Base-by-base conservation (phyloP, 2,329 filamentous ascomycete species). In the Talaromyces atroroseus region DNA sequence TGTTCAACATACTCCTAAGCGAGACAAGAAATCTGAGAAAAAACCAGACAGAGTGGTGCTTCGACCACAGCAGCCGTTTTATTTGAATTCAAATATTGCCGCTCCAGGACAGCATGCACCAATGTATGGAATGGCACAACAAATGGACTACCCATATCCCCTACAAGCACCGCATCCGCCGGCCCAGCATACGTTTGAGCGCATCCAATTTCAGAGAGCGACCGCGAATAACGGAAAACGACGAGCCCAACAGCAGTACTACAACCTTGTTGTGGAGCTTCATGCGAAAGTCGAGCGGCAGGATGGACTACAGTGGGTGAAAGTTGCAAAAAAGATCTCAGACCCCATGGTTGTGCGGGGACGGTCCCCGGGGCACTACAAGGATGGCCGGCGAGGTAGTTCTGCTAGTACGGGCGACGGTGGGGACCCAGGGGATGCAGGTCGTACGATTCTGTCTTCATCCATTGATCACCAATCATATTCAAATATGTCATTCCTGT, bases 201-300 rank as follows among this genome's bases (percentile, higher is more conserved):
- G 92, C 11, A 94, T 96, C 52, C 91, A 96, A 65, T 96, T 96
- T 80, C 95, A 95, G 71, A 89, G 90, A 62, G 91, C 92, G 1
- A 96, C 91, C 0, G 90, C 90, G 23, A 96, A 96, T 75, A 96
- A 96, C 63, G 91, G 91, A 48, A 95, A 95, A 71, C 82, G 92
- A 63, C 81, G 92, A 56, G 91, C 91, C 1, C 90, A 91, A 18
- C 91, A 96, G 68, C 92, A 96, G 65, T 95, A 91, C 71, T 96
- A 95, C 66, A 89, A 94, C 65, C 79, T 96, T n/a, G 83, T 95
- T 47, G 86, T 95, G 3, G 90, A 95, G 68, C 82, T 95, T 1
- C 90, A 84, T 71, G 89, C 82, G 7, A 85, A 92, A 61, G 65
- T 67, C 21, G 68, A 65, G 36, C 63, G 67, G 72, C 63, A 72